Evolutionary conservation across 2,329 filamentous ascomycete species (phyloP).

Genomic region (Aureobasidium sp.): DNA sequence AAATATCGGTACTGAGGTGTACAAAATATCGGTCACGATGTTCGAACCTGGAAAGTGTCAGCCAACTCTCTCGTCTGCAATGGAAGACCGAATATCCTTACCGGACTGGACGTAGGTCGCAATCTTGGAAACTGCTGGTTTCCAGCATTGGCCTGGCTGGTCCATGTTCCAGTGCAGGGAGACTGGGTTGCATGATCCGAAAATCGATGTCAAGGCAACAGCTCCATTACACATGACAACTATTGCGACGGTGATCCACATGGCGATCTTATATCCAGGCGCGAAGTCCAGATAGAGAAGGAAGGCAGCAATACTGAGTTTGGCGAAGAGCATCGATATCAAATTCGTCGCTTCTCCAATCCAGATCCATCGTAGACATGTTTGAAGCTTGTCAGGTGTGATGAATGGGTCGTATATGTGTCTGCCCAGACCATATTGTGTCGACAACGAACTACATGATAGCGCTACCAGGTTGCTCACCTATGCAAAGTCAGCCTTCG

Average conservation of each 20-base stretch:
- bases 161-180: constrained; percentile 12
- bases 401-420: constrained; percentile 12
- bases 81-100: not conserved
- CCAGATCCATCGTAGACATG: constrained; percentile 8
- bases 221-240: constrained; percentile 11
- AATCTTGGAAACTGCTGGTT: constrained; percentile 2
- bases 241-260: constrained; percentile 12
- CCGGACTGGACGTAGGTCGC: constrained; percentile 8
- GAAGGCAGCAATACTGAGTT: constrained; percentile 14
- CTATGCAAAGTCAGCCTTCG: not conserved
- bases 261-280: constrained; percentile 10
- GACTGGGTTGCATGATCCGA: constrained; percentile 7
- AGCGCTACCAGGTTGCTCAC: constrained; percentile 11
- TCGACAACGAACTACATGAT: not conserved
- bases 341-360: constrained; percentile 10
- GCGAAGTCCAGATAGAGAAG: constrained; percentile 13
- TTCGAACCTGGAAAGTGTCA: constrained; percentile 7
- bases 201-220: constrained; percentile 9
- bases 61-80: not conserved
- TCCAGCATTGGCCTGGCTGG: constrained; percentile 12
- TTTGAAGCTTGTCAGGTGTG: not conserved
- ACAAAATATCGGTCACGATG: constrained; percentile 14
- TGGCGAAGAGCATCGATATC: constrained; percentile 13
- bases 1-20: constrained; percentile 7
- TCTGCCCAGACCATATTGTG: constrained; percentile 12